Evolutionary conservation across 108 stramenopile species (phyloP).

Genomic region (Cyclostephanos invisitatus): DNA sequence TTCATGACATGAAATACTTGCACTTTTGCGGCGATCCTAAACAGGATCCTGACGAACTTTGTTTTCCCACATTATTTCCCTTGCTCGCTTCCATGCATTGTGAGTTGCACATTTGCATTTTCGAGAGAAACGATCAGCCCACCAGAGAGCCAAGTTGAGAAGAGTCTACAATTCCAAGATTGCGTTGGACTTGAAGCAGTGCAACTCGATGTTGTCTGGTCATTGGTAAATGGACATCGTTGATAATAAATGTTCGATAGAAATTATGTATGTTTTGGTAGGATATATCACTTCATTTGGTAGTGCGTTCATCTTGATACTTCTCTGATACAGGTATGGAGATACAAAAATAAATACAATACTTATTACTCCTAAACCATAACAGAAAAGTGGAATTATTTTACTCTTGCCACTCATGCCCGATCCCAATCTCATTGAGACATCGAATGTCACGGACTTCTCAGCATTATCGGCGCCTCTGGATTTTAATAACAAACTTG

Average conservation of each 20-base stretch:
- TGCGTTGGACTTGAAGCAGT: conserved; percentile 38
- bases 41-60: conserved; percentile 33
- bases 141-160: conserved; percentile 28
- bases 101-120: conserved; percentile 71
- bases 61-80: conserved; percentile 60
- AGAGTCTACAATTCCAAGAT: conserved; percentile 40
- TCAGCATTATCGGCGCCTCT: neutral
- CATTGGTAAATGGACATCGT: conserved; percentile 23
- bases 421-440: neutral
- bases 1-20: conserved; percentile 66
- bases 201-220: conserved; percentile 32
- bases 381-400: too few relatives aligned
- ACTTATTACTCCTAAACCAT: too few relatives aligned
- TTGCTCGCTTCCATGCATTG: conserved; percentile 56
- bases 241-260: too few relatives aligned
- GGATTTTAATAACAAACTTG: too few relatives aligned
- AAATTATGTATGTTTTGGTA: too few relatives aligned
- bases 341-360: too few relatives aligned
- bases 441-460: too few relatives aligned
- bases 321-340: too few relatives aligned
- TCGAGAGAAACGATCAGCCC: conserved; percentile 58
- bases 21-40: conserved; percentile 61
- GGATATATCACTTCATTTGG: too few relatives aligned
- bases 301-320: too few relatives aligned
- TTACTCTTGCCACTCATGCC: too few relatives aligned